Evolutionary conservation across 2,329 filamentous ascomycete genomes (phyloP).

Genomic region (Fonsecaea pedrosoi): DNA sequence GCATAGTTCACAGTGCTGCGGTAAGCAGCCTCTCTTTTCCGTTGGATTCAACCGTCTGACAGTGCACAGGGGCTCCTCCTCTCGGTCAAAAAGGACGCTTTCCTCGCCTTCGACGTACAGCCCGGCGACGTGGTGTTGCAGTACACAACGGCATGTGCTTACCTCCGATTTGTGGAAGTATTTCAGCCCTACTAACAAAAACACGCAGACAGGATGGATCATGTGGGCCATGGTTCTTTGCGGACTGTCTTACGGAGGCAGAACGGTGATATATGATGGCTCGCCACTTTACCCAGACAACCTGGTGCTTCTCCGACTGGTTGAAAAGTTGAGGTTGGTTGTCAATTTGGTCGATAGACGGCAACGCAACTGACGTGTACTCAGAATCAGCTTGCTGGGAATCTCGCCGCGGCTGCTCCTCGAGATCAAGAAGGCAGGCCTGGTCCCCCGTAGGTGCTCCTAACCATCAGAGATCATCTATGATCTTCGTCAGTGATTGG

Average conservation of each 20-base stretch:
- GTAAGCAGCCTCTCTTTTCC: slow-evolving; percentile 16
- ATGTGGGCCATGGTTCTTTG: slow-evolving; percentile 66
- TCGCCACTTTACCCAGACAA: slow-evolving; percentile 76
- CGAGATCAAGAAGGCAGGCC: slow-evolving; percentile 69
- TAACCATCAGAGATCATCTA: too few species aligned
- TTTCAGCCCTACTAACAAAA: neutral
- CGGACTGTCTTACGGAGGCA: slow-evolving; percentile 64
- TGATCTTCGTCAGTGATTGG: too few species aligned
- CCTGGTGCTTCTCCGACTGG: slow-evolving; percentile 66
- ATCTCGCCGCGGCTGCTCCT: slow-evolving; percentile 77
- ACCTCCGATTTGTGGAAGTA: neutral
- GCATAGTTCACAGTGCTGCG: slow-evolving; percentile 73
- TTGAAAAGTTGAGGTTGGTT: slow-evolving; percentile 71
- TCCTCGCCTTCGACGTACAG: slow-evolving; percentile 56
- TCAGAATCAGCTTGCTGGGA: slow-evolving; percentile 30
- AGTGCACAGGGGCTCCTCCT: slow-evolving; percentile 20
- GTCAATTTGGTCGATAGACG: slow-evolving; percentile 36
- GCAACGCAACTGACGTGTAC: slow-evolving; percentile 41
- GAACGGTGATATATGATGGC: slow-evolving; percentile 76
- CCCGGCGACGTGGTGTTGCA: slow-evolving; percentile 57
- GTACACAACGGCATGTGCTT: slow-evolving; percentile 58
- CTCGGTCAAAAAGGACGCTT: slow-evolving; percentile 62
- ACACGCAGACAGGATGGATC: slow-evolving; percentile 74
- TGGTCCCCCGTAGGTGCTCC: slow-evolving; percentile 62
- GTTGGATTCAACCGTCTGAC: neutral